Evolutionary conservation across 306 rosid species (phyloP), one percentile per base, ranked within the genome.

Genomic region (Potentilla sterilis): DNA sequence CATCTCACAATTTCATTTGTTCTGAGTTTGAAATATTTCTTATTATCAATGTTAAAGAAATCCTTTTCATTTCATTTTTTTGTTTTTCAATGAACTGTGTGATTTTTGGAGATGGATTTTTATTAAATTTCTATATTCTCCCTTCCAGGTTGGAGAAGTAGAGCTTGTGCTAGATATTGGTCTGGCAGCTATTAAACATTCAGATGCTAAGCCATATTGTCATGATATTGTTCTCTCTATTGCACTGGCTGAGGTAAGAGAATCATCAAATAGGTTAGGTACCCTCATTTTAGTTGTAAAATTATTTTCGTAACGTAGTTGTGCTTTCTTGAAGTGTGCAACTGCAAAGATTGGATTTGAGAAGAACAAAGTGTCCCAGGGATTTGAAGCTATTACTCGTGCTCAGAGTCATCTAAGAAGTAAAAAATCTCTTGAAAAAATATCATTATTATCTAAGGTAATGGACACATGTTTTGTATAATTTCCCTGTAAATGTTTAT

Each of bases 371-470:
- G 91, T 95, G 59, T 89, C 97, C 72, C 92, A 89, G 78, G 99
- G 99, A 69, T 95, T 95, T 67, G 99, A 95, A 88, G 99, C 99
- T 79, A 95, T 95, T 75, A 89, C 97, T 69, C 99, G 97, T 68
- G 99, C 99, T 21, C 97, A 89, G 80, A 77, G 85, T 90, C 83
- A 92, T 80, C 89, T 95, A 44, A 82, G 96, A 83, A 90, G 97
- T 80, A 87, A 88, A 77, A 86, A 84, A 46, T 90, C 97, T 80
- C 91, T 95, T 32, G 89, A 88, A 67, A 91, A 90, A 81, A 71
- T 89, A 81, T 80, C 89, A 48, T 79, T 95, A 79, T 83, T 92
- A 76, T 89, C 87, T 55, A 92, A 92, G 87, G 98, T 87, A 81
- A 67, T 73, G 49, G 38, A 21, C 19, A 44, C 12, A 34, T 52